Base-by-base conservation (phyloP, 2,329 filamentous ascomycete species). In the Colletotrichum gloeosporioides region DNA sequence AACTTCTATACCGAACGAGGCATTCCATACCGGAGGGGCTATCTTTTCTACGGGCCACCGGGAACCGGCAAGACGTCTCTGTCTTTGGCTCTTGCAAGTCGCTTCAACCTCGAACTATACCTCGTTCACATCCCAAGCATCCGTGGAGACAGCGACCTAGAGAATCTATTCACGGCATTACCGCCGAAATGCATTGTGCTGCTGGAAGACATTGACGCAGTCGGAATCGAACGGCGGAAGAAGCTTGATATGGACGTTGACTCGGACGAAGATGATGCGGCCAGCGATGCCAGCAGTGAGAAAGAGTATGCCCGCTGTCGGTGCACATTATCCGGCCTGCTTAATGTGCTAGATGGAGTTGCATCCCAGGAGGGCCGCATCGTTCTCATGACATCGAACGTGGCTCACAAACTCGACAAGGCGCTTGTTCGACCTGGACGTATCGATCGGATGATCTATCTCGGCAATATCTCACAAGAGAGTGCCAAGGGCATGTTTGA, bases 1-100 rank as follows among this genome's bases (percentile, higher is more conserved):
- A 90, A 89, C 27, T 95, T 93, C 90, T 95, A 95, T 82, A 88
- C 93, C 34, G 90, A 94, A 75, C 90, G 93, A 29, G 93, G 93
- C 29, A 95, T 95, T 75, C 94, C 94, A 0, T 95, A 95, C 80
- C 89, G 94, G 13, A 87, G 94, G 68, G 94, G 93, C 12, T 95
- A 95, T 80, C 88, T 95, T 7, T 88, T 95, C 0, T 91, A 95
- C 79, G 94, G 94, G 0, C 93, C 94, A 3, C 94, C 93, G 0
- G 94, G 94, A 1, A 95, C 93, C 0, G 93, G 94, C 53, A 95
- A 96, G 83, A 95, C 92, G 71, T 94, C 93, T 1, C 94, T 95
- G 78, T 94, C 95, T 44, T 92, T 95, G 79, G 94, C 93, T 2
- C 85, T 95, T 9, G 94, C 94, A 2, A 93, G 93, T 5, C 87